Percentiles rank a stretch among this genome's conserved stretches.
Conservation (phyloP, 768 basidiomycete genomes). For the Amanita molliuscula region DNA sequence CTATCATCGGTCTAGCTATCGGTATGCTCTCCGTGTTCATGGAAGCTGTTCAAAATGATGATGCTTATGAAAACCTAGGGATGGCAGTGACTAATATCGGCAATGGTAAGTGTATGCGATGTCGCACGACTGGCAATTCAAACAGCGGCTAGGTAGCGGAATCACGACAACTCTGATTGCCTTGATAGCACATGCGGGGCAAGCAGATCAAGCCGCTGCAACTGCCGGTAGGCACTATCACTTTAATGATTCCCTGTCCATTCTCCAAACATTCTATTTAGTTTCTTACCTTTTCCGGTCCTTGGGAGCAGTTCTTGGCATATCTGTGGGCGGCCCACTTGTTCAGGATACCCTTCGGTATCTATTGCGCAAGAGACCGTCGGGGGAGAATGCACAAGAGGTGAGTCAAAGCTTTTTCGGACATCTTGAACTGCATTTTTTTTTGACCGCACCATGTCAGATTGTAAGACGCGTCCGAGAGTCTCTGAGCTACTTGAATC, state of each 20-base stretch:
- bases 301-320: no score
- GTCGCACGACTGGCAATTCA: not conserved
- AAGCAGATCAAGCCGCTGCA: no score
- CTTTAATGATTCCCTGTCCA: not conserved
- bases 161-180: conserved; percentile 51
- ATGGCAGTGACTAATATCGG: conserved; percentile 26
- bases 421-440: not conserved
- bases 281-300: conserved; percentile 63
- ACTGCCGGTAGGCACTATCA: no score
- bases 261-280: conserved; percentile 11
- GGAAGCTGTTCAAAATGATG: not conserved
- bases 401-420: conserved; percentile 24
- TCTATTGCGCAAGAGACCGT: conserved; percentile 28
- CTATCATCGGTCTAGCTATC: conserved; percentile 25
- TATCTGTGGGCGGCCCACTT: conserved; percentile 46
- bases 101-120: conserved; percentile 25
- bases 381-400: conserved; percentile 39
- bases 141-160: conserved; percentile 28
- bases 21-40: conserved; percentile 22
- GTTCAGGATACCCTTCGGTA: conserved; percentile 40
- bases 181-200: no score
- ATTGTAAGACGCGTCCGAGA: conserved; percentile 39
- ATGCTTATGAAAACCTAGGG: conserved; percentile 15
- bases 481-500: conserved; percentile 35
- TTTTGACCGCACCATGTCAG: conserved; percentile 16